Evolutionary conservation across 176 grass and related monocot species (phyloP).

Genomic region (Aegilops umbellulata): DNA sequence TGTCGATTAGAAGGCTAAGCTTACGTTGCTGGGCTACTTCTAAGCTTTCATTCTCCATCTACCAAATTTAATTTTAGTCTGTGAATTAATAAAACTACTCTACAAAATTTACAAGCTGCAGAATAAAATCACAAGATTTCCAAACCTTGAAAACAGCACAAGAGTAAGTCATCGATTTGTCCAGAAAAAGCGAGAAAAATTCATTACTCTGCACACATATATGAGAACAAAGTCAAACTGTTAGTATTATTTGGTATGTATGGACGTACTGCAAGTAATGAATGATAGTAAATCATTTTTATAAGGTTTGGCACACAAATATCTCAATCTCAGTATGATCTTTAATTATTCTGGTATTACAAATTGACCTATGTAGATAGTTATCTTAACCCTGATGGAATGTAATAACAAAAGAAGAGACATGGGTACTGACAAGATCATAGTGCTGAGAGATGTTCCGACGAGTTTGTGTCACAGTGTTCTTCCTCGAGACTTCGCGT

Average conservation of each 20-base stretch:
- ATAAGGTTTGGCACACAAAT: too few species aligned
- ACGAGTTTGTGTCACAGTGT: neutral
- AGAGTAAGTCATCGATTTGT: neutral
- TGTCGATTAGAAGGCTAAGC: neutral
- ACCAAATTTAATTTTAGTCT: neutral
- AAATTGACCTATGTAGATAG: too few species aligned
- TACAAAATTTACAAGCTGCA: slow-evolving; percentile 35
- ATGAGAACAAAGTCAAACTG: neutral
- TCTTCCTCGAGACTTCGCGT: neutral
- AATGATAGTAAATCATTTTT: too few species aligned
- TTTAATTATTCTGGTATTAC: too few species aligned
- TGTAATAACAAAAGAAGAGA: too few species aligned
- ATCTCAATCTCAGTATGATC: too few species aligned
- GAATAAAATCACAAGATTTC: neutral
- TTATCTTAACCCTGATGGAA: too few species aligned
- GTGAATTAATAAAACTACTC: neutral
- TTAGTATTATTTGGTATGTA: too few species aligned
- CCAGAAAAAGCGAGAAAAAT: neutral
- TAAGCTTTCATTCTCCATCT: neutral
- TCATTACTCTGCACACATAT: neutral
- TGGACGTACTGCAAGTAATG: too few species aligned
- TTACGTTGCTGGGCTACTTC: neutral
- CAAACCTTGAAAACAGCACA: neutral
- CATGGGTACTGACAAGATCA: neutral
- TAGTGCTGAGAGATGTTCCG: neutral